Evolutionary conservation across 176 grass and related monocot genomes (phyloP).

Genomic region (Raddia guianensis): DNA sequence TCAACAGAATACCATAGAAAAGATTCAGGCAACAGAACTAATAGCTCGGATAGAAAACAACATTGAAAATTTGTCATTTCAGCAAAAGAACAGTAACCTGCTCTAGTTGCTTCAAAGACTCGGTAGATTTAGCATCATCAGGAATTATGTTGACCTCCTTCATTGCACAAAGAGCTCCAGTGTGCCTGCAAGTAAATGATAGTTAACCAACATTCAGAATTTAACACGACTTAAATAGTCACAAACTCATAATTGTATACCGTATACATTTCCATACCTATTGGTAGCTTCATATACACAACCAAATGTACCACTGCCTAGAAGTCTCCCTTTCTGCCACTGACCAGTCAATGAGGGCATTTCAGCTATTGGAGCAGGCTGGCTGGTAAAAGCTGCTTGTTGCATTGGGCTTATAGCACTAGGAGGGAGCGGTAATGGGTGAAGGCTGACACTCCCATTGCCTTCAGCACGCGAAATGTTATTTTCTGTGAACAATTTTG

Average conservation of each 20-base stretch:
- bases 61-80: background rate
- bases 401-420: constrained; percentile 51
- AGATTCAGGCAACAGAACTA: constrained; percentile 10
- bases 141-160: constrained; percentile 99
- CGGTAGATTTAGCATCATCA: constrained; percentile 84
- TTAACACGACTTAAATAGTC: constrained; percentile 33
- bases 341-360: constrained; percentile 59
- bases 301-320: constrained; percentile 95
- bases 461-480: constrained; percentile 40
- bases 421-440: constrained; percentile 85
- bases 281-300: constrained; percentile 95
- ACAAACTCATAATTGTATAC: background rate
- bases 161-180: constrained; percentile 98
- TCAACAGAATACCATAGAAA: constrained; percentile 24
- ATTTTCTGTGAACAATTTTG: constrained; percentile 55
- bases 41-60: background rate
- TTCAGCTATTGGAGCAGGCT: constrained; percentile 55
- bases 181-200: constrained; percentile 63
- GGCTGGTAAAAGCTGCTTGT: constrained; percentile 50
- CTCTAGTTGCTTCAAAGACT: constrained; percentile 84
- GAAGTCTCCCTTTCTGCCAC: constrained; percentile 88
- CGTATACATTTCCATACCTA: constrained; percentile 53
- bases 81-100: constrained; percentile 53
- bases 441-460: constrained; percentile 54
- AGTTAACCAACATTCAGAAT: constrained; percentile 19